These are phyloP conservation scores for Tephrocybe sp. DNA, from an alignment of 768 basidiomycete genomes.

Conservation along the genomic window DNA sequence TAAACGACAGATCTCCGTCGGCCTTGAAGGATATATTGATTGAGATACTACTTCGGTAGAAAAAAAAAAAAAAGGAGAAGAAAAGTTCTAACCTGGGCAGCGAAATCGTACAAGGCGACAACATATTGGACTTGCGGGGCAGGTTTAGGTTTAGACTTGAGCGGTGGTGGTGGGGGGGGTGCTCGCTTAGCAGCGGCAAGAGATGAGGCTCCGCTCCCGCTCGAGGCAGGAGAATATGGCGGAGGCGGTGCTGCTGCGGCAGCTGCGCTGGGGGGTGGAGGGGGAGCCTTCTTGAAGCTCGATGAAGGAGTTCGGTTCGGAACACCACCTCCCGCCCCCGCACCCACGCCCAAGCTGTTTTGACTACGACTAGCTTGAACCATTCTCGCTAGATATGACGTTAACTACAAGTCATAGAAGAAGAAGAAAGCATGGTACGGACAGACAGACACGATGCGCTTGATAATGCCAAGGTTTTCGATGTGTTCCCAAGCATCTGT, in stretches of 20 bases:
- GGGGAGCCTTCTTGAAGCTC: constrained; percentile 45
- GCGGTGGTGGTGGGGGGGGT: constrained; percentile 89
- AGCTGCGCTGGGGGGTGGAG: constrained; percentile 47
- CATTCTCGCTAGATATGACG: constrained; percentile 52
- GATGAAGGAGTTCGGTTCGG: constrained; percentile 29
- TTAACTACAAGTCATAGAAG: neutral
- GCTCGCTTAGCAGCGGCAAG: constrained; percentile 61
- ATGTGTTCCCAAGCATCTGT: constrained; percentile 79
- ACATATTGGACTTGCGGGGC: constrained; percentile 69
- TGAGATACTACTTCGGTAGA: constrained; percentile 1
- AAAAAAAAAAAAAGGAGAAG: neutral
- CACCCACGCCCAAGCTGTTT: constrained; percentile 29
- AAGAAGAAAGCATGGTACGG: constrained; percentile 26
- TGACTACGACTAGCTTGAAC: constrained; percentile 51
- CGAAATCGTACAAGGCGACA: constrained; percentile 93
- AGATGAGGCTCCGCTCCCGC: constrained; percentile 21
- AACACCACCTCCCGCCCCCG: too few relatives aligned
- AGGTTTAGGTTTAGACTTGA: constrained; percentile 84
- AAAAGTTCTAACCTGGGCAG: constrained; percentile 63
- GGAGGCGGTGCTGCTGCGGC: constrained; percentile 39
- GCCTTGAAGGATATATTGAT: constrained; percentile 41
- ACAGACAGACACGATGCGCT: constrained; percentile 86
- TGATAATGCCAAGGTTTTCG: constrained; percentile 78
- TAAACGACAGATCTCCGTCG: constrained; percentile 90
- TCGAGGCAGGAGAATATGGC: constrained; percentile 35